These are phyloP conservation scores for Buddleja alternifolia DNA, from an alignment of 257 asterid genomes.

Conservation along the genomic window DNA sequence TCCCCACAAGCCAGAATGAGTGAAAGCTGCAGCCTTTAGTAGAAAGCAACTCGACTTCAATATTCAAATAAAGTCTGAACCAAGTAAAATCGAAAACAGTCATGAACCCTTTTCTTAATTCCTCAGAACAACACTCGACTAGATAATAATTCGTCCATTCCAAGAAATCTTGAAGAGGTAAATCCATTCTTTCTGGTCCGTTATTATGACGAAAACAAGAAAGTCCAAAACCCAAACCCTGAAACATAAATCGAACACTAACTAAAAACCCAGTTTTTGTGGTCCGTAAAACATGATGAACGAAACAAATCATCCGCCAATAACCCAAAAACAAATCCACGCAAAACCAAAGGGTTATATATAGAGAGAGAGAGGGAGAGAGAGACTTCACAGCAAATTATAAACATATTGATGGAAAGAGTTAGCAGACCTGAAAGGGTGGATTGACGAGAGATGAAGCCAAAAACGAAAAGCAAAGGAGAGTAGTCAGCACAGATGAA, in stretches of 20 bases:
- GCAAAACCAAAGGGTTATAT: neutral
- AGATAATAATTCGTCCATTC: neutral
- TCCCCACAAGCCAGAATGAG: neutral
- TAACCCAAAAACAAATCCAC: conserved; percentile 21
- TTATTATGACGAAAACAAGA: conserved; percentile 1
- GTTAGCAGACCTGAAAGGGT: conserved; percentile 30
- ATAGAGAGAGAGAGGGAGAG: neutral
- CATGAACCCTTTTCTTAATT: conserved; percentile 2
- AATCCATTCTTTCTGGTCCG: no score
- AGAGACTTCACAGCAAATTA: neutral
- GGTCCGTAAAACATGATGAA: neutral
- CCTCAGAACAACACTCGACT: conserved; percentile 1
- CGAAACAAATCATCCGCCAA: conserved; percentile 2
- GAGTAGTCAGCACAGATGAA: conserved; percentile 37
- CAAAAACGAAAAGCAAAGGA: conserved; percentile 18
- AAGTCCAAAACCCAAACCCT: conserved; percentile 13
- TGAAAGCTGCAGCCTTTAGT: neutral
- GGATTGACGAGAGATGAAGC: conserved; percentile 30
- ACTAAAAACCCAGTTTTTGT: conserved; percentile 24
- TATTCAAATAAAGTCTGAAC: conserved; percentile 18
- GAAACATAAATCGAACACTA: conserved; percentile 11
- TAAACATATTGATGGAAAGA: conserved; percentile 20
- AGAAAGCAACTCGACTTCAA: conserved; percentile 11
- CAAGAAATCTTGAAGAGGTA: conserved; percentile 3
- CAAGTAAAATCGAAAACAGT: neutral